Evolutionary conservation across 805 yeast species (phyloP).

Genomic region (Ogataea ramenticola): DNA sequence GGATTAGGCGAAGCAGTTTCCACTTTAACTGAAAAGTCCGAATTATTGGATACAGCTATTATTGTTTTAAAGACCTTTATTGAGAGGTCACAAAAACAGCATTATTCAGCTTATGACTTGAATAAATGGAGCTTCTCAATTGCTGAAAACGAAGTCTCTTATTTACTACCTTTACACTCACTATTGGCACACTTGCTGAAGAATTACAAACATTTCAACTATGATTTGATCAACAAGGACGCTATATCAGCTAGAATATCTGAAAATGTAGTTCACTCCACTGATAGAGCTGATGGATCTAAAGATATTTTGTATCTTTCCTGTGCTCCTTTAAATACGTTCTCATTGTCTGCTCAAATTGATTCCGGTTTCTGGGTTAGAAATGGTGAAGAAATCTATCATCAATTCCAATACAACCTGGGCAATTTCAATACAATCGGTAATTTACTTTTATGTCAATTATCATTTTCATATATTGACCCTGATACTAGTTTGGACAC

Average conservation of each 20-base stretch:
- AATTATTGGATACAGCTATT: conserved; percentile 27
- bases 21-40: conserved; percentile 11
- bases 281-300: background rate
- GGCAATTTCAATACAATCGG: conserved; percentile 23
- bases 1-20: conserved; percentile 19
- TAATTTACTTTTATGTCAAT: conserved; percentile 40
- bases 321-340: conserved; percentile 51
- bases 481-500: conserved; percentile 29
- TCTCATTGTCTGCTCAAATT: conserved; percentile 57
- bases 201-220: conserved; percentile 24
- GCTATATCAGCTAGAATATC: background rate
- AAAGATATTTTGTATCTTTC: conserved; percentile 24
- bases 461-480: conserved; percentile 20
- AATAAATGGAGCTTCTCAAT: conserved; percentile 1
- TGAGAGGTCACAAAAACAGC: background rate
- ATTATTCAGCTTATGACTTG: background rate
- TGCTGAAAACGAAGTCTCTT: conserved; percentile 39
- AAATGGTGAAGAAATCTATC: conserved; percentile 44
- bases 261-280: background rate
- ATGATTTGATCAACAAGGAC: background rate
- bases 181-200: conserved; percentile 41
- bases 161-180: conserved; percentile 54
- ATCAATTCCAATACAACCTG: conserved; percentile 15
- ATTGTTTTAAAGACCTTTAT: conserved; percentile 5
- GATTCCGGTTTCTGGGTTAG: conserved; percentile 66